Conservation (phyloP, 23 red algal species). For the Gracilaria caudata region DNA sequence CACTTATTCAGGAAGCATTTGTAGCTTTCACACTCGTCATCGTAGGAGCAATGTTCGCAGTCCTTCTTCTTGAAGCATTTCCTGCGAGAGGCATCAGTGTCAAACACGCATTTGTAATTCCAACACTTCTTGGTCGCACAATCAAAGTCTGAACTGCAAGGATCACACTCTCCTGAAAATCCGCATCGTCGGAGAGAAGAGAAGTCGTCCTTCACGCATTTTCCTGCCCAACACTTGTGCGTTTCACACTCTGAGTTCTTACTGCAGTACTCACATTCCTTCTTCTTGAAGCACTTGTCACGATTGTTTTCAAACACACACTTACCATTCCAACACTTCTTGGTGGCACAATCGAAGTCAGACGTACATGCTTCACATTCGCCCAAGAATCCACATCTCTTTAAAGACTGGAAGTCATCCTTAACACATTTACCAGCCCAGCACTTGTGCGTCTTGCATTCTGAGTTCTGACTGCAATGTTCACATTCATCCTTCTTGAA, state of each 20-base stretch:
- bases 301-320: constrained; percentile 24
- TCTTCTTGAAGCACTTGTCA: constrained; percentile 50
- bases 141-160: constrained; percentile 7
- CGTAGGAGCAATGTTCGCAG: constrained; percentile 10
- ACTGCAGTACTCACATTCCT: constrained; percentile 38
- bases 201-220: constrained; percentile 31
- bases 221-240: constrained; percentile 7
- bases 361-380: not conserved
- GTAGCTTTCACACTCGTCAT: constrained; percentile 22
- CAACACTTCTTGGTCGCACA: constrained; percentile 49
- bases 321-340: constrained; percentile 58
- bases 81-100: constrained; percentile 25
- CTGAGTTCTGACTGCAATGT: not conserved
- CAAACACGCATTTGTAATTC: constrained; percentile 41
- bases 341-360: constrained; percentile 35
- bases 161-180: constrained; percentile 3
- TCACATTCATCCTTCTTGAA: constrained; percentile 55
- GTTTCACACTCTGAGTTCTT: constrained; percentile 22
- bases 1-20: constrained; percentile 29
- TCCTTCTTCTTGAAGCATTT: constrained; percentile 60
- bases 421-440: constrained; percentile 16
- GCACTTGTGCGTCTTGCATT: constrained; percentile 52
- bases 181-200: constrained; percentile 7
- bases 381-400: constrained; percentile 17
- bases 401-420: not conserved